These are phyloP conservation scores for Phytopythium sindhum DNA, from an alignment of 352 stramenopile genomes.

Conservation along the genomic window DNA sequence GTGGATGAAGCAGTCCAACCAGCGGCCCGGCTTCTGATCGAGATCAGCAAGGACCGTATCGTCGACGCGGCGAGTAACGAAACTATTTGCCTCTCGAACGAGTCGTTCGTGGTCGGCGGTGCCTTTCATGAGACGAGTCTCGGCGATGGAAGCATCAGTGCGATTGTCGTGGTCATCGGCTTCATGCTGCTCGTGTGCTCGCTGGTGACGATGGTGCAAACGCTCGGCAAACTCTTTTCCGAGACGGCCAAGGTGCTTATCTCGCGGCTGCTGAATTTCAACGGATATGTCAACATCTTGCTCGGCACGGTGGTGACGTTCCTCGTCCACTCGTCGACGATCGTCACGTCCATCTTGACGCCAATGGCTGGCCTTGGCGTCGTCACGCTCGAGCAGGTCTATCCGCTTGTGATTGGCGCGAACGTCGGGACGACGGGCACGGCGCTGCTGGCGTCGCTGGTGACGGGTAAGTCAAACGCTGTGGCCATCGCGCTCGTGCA, in stretches of 20 bases:
- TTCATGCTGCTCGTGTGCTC: conserved; percentile 46
- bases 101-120: conserved; percentile 38
- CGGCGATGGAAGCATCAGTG: conserved; percentile 41
- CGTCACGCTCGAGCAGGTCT: conserved; percentile 87
- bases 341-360: conserved; percentile 89
- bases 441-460: conserved; percentile 81
- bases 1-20: conserved; percentile 44
- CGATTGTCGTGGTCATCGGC: conserved; percentile 40
- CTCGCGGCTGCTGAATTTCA: conserved; percentile 86
- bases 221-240: conserved; percentile 66
- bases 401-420: conserved; percentile 88
- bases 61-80: conserved; percentile 32
- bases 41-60: conserved; percentile 37
- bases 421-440: conserved; percentile 92
- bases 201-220: conserved; percentile 32
- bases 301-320: conserved; percentile 86
- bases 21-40: conserved; percentile 25
- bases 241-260: conserved; percentile 84
- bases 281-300: conserved; percentile 87
- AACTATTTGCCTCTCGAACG: conserved; percentile 14
- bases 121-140: conserved; percentile 29
- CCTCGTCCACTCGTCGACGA: conserved; percentile 86
- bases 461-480: conserved; percentile 71
- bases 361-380: conserved; percentile 87
- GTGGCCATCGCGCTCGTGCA: conserved; percentile 89